A percentile compares a stretch with the other conserved stretches of the same genome.
Conservation (phyloP, 1,284 basidiomycete genomes). For the Ustilago shanxiensis region DNA sequence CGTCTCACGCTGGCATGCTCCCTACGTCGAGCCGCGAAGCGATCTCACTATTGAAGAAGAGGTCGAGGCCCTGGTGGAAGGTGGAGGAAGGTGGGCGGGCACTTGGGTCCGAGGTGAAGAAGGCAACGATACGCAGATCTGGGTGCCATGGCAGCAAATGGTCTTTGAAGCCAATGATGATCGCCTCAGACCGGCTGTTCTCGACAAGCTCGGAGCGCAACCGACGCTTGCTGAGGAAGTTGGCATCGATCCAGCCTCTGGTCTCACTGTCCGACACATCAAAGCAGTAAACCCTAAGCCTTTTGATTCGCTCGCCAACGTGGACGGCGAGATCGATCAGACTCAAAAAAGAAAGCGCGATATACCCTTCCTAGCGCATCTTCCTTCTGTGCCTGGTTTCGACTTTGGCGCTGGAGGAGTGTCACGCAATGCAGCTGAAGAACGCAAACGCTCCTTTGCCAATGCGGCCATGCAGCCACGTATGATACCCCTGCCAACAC, state of each 20-base stretch:
- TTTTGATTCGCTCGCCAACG: slow-evolving; percentile 6
- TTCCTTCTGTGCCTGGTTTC: slow-evolving; percentile 58
- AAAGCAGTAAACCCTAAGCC: slow-evolving; percentile 68
- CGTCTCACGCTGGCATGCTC: slow-evolving; percentile 84
- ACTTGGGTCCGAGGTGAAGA: slow-evolving; percentile 70
- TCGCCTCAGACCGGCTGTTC: slow-evolving; percentile 48
- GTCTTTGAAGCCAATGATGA: slow-evolving; percentile 67
- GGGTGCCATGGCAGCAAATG: slow-evolving; percentile 63
- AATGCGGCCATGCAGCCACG: slow-evolving; percentile 36
- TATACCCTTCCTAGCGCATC: slow-evolving; percentile 71
- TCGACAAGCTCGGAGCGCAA: slow-evolving; percentile 18
- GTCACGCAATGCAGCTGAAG: slow-evolving; percentile 38
- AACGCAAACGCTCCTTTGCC: slow-evolving; percentile 43
- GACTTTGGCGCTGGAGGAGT: slow-evolving; percentile 51
- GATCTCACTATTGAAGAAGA: slow-evolving; percentile 80
- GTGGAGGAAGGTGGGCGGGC: slow-evolving; percentile 74
- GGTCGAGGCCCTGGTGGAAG: slow-evolving; percentile 93
- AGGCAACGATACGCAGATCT: slow-evolving; percentile 55
- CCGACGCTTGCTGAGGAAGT: slow-evolving; percentile 49
- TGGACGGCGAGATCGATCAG: slow-evolving; percentile 15
- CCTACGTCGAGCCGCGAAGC: slow-evolving; percentile 80
- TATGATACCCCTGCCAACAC: slow-evolving; percentile 55
- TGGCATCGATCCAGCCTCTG: slow-evolving; percentile 51
- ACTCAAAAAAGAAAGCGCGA: slow-evolving; percentile 25
- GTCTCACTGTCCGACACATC: slow-evolving; percentile 43